Conservation (phyloP, 495 filamentous ascomycete species). For the Saxispiralis lemnorum region DNA sequence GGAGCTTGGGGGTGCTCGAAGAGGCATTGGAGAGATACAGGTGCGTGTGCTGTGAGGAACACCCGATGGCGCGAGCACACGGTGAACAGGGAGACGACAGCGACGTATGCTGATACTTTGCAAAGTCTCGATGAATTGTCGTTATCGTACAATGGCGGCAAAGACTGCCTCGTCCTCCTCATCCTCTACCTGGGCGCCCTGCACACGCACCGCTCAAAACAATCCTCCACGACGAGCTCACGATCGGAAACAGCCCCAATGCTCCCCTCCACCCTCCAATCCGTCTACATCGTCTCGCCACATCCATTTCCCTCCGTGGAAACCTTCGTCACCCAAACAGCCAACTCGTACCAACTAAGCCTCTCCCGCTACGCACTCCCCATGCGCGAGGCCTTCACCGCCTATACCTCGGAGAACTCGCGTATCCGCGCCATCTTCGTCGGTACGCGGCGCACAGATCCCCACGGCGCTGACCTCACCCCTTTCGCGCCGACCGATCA, state of each 20-base stretch:
- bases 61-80: neutral
- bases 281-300: conserved; percentile 71
- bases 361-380: conserved; percentile 60
- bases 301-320: conserved; percentile 76
- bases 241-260: neutral
- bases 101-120: conserved; percentile 1
- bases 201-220: conserved; percentile 15
- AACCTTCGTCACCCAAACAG: conserved; percentile 53
- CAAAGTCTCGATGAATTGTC: conserved; percentile 57
- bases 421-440: conserved; percentile 72
- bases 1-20: conserved; percentile 51
- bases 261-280: conserved; percentile 32
- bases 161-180: conserved; percentile 91
- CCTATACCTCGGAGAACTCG: conserved; percentile 48
- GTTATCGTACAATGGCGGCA: conserved; percentile 92
- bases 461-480: conserved; percentile 59
- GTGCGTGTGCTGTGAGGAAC: conserved; percentile 26
- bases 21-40: conserved; percentile 54
- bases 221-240: neutral
- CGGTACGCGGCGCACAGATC: conserved; percentile 80
- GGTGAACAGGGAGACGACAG: too few species aligned
- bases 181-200: conserved; percentile 68
- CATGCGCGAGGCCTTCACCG: conserved; percentile 61
- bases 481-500: conserved; percentile 74
- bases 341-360: conserved; percentile 50